Base-by-base conservation (phyloP, 139 green algal species). In the Yamagishiella unicocca region DNA sequence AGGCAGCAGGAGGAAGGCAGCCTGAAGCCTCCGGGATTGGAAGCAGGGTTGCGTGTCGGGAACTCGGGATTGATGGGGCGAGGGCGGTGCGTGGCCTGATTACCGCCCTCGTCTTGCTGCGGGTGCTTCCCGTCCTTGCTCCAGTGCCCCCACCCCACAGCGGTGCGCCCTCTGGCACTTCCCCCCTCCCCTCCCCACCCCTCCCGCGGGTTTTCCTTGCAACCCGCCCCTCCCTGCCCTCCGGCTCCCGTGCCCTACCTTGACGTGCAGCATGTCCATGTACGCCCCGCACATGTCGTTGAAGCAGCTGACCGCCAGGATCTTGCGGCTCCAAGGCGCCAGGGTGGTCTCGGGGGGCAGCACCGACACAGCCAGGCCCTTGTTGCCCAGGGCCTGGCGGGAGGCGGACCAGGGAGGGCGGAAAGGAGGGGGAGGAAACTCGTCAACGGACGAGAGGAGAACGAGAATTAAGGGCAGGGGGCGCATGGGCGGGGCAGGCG, bases 211-310 rank as follows among this genome's bases (percentile, higher is more conserved):
- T n/a, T n/a, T n/a, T n/a, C n/a, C n/a, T n/a, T n/a, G n/a, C n/a
- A n/a, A n/a, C n/a, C n/a, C n/a, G n/a, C 62, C 62, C 62, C 62
- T 29, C 25, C 62, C 29, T 40, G 29, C n/a, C 8, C 62, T 40
- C 62, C 67, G 35, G 35, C 33, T 21, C 37, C 50, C 75, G n/a
- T n/a, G n/a, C n/a, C 31, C 55, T 61, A 93, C 90, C 87, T 92
- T 82, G 76, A 93, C 87, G 62, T 91, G 88, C 70, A 95, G 71
- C 64, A 83, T 89, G 84, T 95, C 93, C 58, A 89, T 75, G 86
- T 95, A 95, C 31, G 92, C 87, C 1, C 93, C 93, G 71, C 82
- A 90, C 91, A 94, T 94, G 87, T 94, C 89, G 72, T 89, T 94
- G 82, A 88, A 90, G 85, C 83, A 91, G 62, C 53, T 84, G 7